phyloP scores from a whole-genome alignment of 2,329 filamentous ascomycete species.

The Stagonosporopsis chrysanthemi region DNA sequence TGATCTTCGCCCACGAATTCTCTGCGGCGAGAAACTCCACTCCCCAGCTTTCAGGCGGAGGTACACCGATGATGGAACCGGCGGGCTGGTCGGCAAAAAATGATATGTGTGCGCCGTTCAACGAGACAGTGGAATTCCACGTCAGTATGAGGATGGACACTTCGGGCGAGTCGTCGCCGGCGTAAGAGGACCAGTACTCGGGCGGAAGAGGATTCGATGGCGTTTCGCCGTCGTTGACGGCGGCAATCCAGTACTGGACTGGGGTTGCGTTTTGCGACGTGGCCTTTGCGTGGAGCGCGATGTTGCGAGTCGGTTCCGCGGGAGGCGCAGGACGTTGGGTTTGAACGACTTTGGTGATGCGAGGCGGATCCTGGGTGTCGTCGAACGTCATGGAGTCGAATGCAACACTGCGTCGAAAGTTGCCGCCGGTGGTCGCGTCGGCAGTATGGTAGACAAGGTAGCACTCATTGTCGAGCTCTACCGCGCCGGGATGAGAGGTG shows the following conservation, averaged over 20 bases:
- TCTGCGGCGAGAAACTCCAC: not conserved
- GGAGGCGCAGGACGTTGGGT: not conserved
- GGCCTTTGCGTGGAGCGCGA: not conserved
- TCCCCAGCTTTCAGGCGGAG: not conserved
- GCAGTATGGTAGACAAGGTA: conserved; percentile 49
- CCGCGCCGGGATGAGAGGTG: conserved; percentile 49
- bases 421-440: conserved; percentile 45
- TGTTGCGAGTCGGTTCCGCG: not conserved
- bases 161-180: too few relatives aligned
- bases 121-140: not conserved
- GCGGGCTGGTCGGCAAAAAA: not conserved
- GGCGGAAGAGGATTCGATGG: not conserved
- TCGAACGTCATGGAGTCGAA: conserved; percentile 48
- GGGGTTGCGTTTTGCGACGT: not conserved
- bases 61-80: not conserved
- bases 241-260: not conserved
- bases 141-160: not conserved
- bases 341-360: conserved; percentile 1
- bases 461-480: not conserved
- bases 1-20: not conserved
- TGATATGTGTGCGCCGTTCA: not conserved
- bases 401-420: conserved; percentile 50
- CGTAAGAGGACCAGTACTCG: not conserved
- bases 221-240: not conserved
- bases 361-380: not conserved